phyloP scores from a whole-genome alignment of 805 yeast genomes.

The Wickerhamiella bombiphila region DNA sequence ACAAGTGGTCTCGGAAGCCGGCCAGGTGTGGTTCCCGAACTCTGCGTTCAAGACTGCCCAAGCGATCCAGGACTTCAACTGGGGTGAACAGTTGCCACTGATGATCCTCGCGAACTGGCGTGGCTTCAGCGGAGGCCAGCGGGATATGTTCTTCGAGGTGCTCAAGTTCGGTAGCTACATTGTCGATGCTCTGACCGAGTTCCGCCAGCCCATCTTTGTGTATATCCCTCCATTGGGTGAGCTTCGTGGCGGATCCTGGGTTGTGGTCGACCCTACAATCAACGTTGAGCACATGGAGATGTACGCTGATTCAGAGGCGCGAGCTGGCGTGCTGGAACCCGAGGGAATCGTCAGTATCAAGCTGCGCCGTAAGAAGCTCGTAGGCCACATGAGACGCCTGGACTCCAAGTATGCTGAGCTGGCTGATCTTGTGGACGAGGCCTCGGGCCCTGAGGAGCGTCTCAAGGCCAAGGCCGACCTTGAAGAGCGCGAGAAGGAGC shows the following conservation, averaged over 20 bases:
- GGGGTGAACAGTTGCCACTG: slow-evolving; percentile 95
- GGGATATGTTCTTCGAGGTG: slow-evolving; percentile 98
- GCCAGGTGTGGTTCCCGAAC: slow-evolving; percentile 99
- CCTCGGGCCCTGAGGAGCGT: slow-evolving; percentile 48
- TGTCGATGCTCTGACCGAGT: slow-evolving; percentile 92
- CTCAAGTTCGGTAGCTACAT: slow-evolving; percentile 92
- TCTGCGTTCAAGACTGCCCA: slow-evolving; percentile 98
- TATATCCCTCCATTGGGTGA: slow-evolving; percentile 98
- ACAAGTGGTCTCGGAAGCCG: slow-evolving; percentile 80
- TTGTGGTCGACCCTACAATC: slow-evolving; percentile 96
- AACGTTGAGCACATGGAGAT: slow-evolving; percentile 97
- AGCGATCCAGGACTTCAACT: slow-evolving; percentile 92
- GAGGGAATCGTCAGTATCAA: slow-evolving; percentile 99
- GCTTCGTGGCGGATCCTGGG: slow-evolving; percentile 99
- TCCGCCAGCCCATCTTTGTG: slow-evolving; percentile 91
- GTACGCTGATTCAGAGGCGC: slow-evolving; percentile 91
- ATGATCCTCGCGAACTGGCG: slow-evolving; percentile 99
- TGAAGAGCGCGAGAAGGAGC: slow-evolving; percentile 59
- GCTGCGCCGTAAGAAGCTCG: slow-evolving; percentile 83
- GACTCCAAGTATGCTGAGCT: slow-evolving; percentile 58
- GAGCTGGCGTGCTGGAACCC: slow-evolving; percentile 98
- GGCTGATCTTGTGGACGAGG: slow-evolving; percentile 38
- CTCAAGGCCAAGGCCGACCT: slow-evolving; percentile 50
- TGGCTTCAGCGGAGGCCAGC: slow-evolving; percentile 99
- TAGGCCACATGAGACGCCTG: slow-evolving; percentile 81